Conservation (phyloP, 106 monocot genomes). For the Apostasia ramifera region DNA sequence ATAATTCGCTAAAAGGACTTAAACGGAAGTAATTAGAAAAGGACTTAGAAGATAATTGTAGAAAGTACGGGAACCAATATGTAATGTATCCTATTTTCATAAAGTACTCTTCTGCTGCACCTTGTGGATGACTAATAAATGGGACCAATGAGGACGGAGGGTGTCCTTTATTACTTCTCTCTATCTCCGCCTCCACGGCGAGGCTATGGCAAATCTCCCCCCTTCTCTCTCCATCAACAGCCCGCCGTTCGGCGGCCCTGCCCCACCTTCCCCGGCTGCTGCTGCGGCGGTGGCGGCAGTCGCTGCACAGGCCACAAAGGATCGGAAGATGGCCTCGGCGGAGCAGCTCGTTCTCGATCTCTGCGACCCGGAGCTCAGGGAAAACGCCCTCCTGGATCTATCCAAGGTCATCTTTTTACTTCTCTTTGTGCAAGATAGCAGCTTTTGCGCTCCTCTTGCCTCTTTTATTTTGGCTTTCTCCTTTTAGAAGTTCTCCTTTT, state of each 20-base stretch:
- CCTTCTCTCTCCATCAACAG: constrained; percentile 33
- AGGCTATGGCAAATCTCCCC: constrained; percentile 45
- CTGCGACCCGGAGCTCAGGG: constrained; percentile 79
- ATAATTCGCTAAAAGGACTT: too few relatives aligned
- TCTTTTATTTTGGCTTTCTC: background rate
- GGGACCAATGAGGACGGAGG: too few relatives aligned
- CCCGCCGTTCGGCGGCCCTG: constrained; percentile 29
- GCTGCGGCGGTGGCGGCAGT: constrained; percentile 11
- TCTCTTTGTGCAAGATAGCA: background rate
- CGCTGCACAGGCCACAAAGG: constrained; percentile 34
- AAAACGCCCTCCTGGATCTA: constrained; percentile 89
- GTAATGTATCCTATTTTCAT: too few relatives aligned
- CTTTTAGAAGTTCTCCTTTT: too few relatives aligned
- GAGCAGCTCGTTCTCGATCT: constrained; percentile 96
- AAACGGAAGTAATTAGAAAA: too few relatives aligned
- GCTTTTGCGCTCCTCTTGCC: background rate
- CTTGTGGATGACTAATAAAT: too few relatives aligned
- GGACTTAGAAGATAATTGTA: too few relatives aligned
- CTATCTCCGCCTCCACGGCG: background rate
- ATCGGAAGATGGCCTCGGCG: constrained; percentile 67
- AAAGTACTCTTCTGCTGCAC: too few relatives aligned
- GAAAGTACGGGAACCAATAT: too few relatives aligned
- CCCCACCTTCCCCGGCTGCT: constrained; percentile 26
- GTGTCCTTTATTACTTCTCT: too few relatives aligned
- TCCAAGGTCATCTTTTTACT: constrained; percentile 56